phyloP scores from a whole-genome alignment of 2,329 filamentous ascomycete genomes.

The Ceratocystis harringtonii region DNA sequence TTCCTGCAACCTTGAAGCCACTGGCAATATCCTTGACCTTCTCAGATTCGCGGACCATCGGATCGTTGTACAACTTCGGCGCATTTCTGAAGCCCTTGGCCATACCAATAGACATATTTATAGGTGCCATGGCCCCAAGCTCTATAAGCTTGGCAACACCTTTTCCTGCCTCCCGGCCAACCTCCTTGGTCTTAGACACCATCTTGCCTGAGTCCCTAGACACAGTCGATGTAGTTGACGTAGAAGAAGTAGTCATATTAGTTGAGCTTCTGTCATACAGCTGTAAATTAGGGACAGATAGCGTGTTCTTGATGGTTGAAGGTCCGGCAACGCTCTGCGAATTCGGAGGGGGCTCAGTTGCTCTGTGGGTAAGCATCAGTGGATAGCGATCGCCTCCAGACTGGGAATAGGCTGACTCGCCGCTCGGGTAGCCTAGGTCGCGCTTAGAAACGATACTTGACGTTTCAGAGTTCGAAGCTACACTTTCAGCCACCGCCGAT shows the following conservation, averaged over 20 bases:
- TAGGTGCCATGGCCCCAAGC: slow-evolving; percentile 62
- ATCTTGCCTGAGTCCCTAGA: background rate
- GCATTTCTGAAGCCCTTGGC: slow-evolving; percentile 81
- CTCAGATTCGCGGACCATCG: slow-evolving; percentile 61
- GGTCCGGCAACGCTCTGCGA: background rate
- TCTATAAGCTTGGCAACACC: slow-evolving; percentile 57
- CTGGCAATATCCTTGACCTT: slow-evolving; percentile 65
- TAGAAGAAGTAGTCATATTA: background rate
- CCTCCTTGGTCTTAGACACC: slow-evolving; percentile 21
- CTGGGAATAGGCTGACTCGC: background rate
- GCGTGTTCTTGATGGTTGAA: background rate
- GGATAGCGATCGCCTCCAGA: background rate
- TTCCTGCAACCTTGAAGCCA: slow-evolving; percentile 62
- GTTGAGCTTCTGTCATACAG: background rate
- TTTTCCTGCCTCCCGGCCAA: slow-evolving; percentile 33
- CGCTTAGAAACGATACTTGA: background rate
- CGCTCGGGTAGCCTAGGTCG: background rate
- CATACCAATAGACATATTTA: slow-evolving; percentile 70
- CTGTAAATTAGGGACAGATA: background rate
- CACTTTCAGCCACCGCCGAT: background rate
- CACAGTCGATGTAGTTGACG: background rate
- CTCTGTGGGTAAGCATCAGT: background rate
- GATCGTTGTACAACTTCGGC: slow-evolving; percentile 71
- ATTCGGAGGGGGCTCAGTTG: background rate
- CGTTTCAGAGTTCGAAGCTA: background rate